These are phyloP conservation scores for Fusarium piperis DNA, from an alignment of 2,329 filamentous ascomycete genomes.

Conservation along the genomic window DNA sequence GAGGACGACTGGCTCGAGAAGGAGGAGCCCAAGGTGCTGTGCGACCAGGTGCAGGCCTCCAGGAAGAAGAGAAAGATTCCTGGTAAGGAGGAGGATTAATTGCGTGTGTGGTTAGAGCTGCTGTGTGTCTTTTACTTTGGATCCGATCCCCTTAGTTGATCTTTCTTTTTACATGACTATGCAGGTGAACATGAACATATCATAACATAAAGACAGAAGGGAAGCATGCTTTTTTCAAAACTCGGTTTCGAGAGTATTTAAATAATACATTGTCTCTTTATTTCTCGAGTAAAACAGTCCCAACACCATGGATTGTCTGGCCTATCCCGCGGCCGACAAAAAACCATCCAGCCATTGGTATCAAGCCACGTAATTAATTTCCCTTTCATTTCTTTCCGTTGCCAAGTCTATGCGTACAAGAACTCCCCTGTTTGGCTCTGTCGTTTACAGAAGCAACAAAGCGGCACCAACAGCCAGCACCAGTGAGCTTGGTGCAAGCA, in stretches of 20 bases:
- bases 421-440: neutral
- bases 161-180: neutral
- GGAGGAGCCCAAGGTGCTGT: conserved; percentile 71
- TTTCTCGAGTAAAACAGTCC: neutral
- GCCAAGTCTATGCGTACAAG: conserved; percentile 24
- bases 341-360: conserved; percentile 35
- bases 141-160: neutral
- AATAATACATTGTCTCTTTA: conserved; percentile 14
- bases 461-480: conserved; percentile 56
- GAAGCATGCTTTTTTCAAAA: neutral
- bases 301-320: conserved; percentile 18
- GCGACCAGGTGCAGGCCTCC: conserved; percentile 72
- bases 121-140: neutral
- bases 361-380: conserved; percentile 35
- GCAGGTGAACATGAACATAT: neutral
- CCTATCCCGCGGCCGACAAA: conserved; percentile 29
- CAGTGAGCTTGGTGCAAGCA: conserved; percentile 54
- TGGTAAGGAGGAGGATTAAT: conserved; percentile 4
- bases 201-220: neutral
- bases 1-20: conserved; percentile 70
- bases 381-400: conserved; percentile 1
- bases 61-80: conserved; percentile 60
- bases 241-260: neutral
- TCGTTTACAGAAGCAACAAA: conserved; percentile 53
- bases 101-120: neutral